phyloP scores from a whole-genome alignment of 768 basidiomycete genomes.

The Phlebiopsis gigantea region DNA sequence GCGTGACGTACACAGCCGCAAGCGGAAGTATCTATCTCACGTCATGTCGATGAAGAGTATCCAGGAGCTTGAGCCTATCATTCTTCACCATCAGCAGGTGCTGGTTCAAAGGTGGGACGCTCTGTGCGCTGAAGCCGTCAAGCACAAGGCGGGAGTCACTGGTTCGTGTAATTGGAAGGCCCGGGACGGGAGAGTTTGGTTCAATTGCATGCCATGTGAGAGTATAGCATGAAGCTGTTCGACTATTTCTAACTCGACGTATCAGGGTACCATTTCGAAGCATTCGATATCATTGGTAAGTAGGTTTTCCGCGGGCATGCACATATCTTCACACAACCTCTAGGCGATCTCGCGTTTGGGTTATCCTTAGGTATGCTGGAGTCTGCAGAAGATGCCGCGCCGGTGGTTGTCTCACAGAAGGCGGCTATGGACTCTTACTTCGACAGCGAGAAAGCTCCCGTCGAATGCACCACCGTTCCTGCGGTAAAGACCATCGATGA shows the following conservation, averaged over 20 bases:
- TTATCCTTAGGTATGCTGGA: slow-evolving; percentile 81
- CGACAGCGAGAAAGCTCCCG: slow-evolving; percentile 16
- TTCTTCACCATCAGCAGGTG: slow-evolving; percentile 50
- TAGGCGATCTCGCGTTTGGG: slow-evolving; percentile 73
- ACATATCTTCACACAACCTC: neutral
- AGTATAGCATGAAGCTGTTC: neutral
- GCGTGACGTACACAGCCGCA: slow-evolving; percentile 70
- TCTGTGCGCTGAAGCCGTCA: slow-evolving; percentile 44
- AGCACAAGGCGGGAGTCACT: slow-evolving; percentile 47
- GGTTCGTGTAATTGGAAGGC: slow-evolving; percentile 54
- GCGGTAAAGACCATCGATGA: slow-evolving; percentile 5
- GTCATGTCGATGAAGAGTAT: slow-evolving; percentile 75
- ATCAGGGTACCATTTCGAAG: slow-evolving; percentile 45
- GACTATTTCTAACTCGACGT: neutral
- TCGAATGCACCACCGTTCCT: slow-evolving; percentile 2
- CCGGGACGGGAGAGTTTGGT: slow-evolving; percentile 51
- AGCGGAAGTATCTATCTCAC: slow-evolving; percentile 80
- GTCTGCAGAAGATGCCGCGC: slow-evolving; percentile 60
- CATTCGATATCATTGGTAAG: slow-evolving; percentile 64
- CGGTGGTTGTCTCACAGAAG: slow-evolving; percentile 49
- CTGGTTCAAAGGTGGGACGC: slow-evolving; percentile 71
- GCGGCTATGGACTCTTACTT: slow-evolving; percentile 54
- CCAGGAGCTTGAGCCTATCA: slow-evolving; percentile 72
- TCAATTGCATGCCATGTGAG: slow-evolving; percentile 66
- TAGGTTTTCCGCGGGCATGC: neutral